Conservation (phyloP, 2,329 filamentous ascomycete genomes). For the Aureobasidium zeae region DNA sequence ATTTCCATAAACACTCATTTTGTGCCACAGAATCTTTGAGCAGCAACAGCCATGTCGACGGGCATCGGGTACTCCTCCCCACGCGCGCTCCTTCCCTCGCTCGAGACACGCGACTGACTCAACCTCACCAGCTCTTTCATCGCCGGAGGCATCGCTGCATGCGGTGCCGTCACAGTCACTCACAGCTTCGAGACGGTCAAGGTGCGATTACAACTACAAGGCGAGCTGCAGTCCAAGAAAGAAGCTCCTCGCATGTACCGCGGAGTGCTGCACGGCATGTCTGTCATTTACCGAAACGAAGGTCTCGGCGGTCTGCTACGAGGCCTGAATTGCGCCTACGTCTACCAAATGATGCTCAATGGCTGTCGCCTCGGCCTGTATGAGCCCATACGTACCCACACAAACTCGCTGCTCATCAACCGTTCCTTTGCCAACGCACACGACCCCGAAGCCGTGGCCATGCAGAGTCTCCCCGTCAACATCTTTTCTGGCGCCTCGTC, state of each 20-base stretch:
- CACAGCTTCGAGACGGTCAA: conserved; percentile 99
- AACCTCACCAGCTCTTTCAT: conserved; percentile 62
- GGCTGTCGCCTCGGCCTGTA: conserved; percentile 96
- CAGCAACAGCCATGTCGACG: conserved; percentile 36
- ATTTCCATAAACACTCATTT: neutral
- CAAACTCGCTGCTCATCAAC: conserved; percentile 45
- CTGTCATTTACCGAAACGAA: conserved; percentile 84
- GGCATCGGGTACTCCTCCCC: conserved; percentile 34
- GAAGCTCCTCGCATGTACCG: conserved; percentile 81
- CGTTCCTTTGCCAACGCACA: conserved; percentile 54
- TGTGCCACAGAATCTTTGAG: neutral
- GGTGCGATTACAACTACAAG: conserved; percentile 94
- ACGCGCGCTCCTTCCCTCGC: neutral
- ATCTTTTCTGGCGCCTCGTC: conserved; percentile 85
- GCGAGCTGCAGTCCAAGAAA: conserved; percentile 80
- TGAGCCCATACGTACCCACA: conserved; percentile 71
- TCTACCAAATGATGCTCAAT: conserved; percentile 94
- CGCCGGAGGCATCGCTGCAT: conserved; percentile 91
- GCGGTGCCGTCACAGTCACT: conserved; percentile 92
- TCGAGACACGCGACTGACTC: conserved; percentile 2
- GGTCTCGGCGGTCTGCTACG: conserved; percentile 77
- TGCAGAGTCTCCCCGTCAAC: conserved; percentile 82
- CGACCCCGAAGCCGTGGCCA: conserved; percentile 27
- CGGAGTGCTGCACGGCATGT: conserved; percentile 83
- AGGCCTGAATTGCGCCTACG: conserved; percentile 82